These are phyloP conservation scores for Globisporangium nunn DNA, from an alignment of 352 stramenopile species.

Conservation along the genomic window DNA sequence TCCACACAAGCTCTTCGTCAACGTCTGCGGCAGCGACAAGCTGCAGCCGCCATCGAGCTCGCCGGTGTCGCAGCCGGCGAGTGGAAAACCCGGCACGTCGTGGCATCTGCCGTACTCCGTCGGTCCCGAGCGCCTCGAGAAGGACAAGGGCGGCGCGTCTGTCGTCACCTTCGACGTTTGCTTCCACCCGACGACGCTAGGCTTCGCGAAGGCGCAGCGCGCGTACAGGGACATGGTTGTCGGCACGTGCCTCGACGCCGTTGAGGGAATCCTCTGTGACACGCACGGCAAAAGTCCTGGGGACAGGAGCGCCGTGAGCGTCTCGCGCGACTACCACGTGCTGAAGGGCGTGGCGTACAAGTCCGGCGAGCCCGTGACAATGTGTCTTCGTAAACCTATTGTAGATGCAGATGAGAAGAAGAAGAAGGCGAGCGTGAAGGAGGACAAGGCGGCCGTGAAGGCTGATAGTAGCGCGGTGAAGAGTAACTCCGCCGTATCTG, in stretches of 20 bases:
- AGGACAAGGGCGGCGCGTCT: conserved; percentile 68
- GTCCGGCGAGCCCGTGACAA: conserved; percentile 62
- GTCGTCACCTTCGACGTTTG: conserved; percentile 89
- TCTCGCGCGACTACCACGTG: conserved; percentile 64
- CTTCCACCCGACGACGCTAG: conserved; percentile 85
- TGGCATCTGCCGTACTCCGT: conserved; percentile 91
- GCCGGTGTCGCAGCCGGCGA: conserved; percentile 14
- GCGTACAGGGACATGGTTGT: conserved; percentile 86
- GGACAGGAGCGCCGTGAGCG: conserved; percentile 3
- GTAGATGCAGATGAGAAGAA: conserved; percentile 1
- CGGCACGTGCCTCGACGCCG: conserved; percentile 78
- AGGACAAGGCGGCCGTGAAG: too few relatives aligned
- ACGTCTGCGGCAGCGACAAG: conserved; percentile 86
- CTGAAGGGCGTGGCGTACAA: conserved; percentile 87
- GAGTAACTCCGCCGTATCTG: too few relatives aligned
- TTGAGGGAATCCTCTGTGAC: conserved; percentile 54
- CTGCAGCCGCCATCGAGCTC: conserved; percentile 71
- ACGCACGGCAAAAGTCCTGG: conserved; percentile 18
- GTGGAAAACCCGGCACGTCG: conserved; percentile 30
- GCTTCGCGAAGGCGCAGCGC: conserved; percentile 40
- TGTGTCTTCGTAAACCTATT: conserved; percentile 44
- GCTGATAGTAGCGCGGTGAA: too few relatives aligned
- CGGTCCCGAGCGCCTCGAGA: conserved; percentile 85
- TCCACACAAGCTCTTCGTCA: conserved; percentile 88
- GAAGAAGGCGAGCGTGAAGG: too few relatives aligned